Conservation (phyloP, 2,329 filamentous ascomycete genomes). For the Thelonectria discophora region DNA sequence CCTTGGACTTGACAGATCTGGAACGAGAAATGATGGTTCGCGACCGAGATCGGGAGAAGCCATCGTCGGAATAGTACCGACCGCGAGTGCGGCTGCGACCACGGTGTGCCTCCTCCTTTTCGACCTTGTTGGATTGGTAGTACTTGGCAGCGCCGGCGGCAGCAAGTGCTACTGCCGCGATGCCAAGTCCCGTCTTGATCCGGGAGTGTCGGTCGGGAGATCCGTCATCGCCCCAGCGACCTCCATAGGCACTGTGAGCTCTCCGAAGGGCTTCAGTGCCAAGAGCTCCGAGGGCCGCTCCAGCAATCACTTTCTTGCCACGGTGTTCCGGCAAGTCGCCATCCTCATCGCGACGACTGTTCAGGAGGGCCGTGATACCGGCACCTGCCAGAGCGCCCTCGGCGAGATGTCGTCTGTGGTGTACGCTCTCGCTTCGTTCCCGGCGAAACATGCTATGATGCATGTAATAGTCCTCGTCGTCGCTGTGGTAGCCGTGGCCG, state of each 20-base stretch:
- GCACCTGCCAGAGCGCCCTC: constrained; percentile 73
- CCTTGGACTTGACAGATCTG: constrained; percentile 50
- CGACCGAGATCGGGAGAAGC: constrained; percentile 56
- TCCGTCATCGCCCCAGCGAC: constrained; percentile 54
- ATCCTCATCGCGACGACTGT: constrained; percentile 61
- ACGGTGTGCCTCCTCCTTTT: constrained; percentile 66
- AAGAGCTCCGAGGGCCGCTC: constrained; percentile 69
- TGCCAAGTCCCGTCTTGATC: constrained; percentile 68
- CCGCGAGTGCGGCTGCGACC: constrained; percentile 63
- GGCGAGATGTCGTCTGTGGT: constrained; percentile 67
- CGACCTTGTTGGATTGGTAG: constrained; percentile 66
- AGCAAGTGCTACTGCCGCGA: constrained; percentile 70
- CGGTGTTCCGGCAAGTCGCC: constrained; percentile 61
- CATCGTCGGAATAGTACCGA: constrained; percentile 51
- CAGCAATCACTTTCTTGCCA: constrained; percentile 67
- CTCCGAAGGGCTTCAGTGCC: constrained; percentile 69
- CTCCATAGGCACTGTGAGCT: constrained; percentile 69
- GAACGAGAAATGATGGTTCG: constrained; percentile 20
- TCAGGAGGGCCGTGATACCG: constrained; percentile 66
- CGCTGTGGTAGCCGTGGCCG: constrained; percentile 54
- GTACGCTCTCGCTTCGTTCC: constrained; percentile 60
- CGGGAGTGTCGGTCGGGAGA: constrained; percentile 56
- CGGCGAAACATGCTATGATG: constrained; percentile 58
- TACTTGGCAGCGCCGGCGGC: constrained; percentile 73
- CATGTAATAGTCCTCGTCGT: constrained; percentile 60